A percentile compares a stretch with the other conserved stretches of the same genome.
phyloP scores from a whole-genome alignment of 2,329 filamentous ascomycete species.

The Phialocephala subalpina region DNA sequence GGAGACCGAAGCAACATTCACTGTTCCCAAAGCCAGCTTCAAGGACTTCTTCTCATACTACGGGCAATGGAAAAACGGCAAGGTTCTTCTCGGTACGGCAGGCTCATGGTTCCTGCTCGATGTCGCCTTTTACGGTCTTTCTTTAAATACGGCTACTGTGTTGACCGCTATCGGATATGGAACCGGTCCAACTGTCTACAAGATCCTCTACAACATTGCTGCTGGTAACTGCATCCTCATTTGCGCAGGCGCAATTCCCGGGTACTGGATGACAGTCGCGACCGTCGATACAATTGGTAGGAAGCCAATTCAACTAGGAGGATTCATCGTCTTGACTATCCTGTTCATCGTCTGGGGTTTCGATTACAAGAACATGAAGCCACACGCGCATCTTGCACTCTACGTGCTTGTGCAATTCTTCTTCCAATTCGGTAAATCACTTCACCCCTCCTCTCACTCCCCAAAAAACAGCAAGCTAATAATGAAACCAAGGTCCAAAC shows the following conservation, averaged over 20 bases:
- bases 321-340: constrained; percentile 69
- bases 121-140: constrained; percentile 67
- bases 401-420: constrained; percentile 73
- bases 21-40: constrained; percentile 75
- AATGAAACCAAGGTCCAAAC: constrained; percentile 38
- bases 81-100: constrained; percentile 79
- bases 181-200: constrained; percentile 68
- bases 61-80: constrained; percentile 73
- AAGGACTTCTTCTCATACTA: constrained; percentile 77
- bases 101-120: constrained; percentile 79
- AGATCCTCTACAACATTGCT: constrained; percentile 75
- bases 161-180: constrained; percentile 75
- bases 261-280: constrained; percentile 81
- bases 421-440: constrained; percentile 61
- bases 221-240: constrained; percentile 75
- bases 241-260: constrained; percentile 80
- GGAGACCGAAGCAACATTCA: constrained; percentile 17
- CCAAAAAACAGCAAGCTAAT: not conserved
- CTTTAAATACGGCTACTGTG: constrained; percentile 79
- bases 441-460: not conserved
- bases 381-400: constrained; percentile 62
- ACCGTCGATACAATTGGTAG: constrained; percentile 82
- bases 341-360: constrained; percentile 71
- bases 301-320: constrained; percentile 75
- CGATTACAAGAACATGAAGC: constrained; percentile 57